Percentiles rank a stretch among this genome's conserved stretches.
Evolutionary conservation across 352 stramenopile species (phyloP).

Genomic region (Phytopythium mirpurense): DNA sequence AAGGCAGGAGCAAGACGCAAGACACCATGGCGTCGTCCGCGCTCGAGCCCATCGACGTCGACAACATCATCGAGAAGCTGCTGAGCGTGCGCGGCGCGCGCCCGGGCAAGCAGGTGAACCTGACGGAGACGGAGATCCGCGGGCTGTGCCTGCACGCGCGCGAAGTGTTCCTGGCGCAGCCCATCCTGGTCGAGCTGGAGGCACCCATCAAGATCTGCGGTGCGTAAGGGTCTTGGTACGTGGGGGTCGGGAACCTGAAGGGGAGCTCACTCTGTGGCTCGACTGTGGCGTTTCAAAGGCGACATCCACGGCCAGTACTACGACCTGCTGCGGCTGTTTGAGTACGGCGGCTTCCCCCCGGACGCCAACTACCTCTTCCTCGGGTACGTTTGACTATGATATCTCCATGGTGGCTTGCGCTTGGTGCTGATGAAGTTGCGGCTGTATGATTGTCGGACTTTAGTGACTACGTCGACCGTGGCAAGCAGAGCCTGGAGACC

Average conservation of each 20-base stretch:
- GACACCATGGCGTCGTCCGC: conserved; percentile 34
- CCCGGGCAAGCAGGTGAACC: conserved; percentile 90
- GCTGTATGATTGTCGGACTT: not conserved
- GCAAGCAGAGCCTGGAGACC: conserved; percentile 85
- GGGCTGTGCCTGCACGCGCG: conserved; percentile 96
- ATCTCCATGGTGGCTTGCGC: not conserved
- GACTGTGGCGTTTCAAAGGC: conserved; percentile 25
- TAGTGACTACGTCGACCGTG: conserved; percentile 80
- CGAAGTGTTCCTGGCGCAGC: conserved; percentile 98
- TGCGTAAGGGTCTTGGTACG: conserved; percentile 15
- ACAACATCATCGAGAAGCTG: conserved; percentile 88
- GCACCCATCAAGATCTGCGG: conserved; percentile 98
- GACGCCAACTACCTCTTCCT: conserved; percentile 80
- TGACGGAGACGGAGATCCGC: conserved; percentile 95
- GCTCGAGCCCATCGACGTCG: conserved; percentile 80
- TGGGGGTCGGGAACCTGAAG: conserved; percentile 4
- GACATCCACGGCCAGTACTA: conserved; percentile 98
- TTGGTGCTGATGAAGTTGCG: not conserved
- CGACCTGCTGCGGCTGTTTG: conserved; percentile 97
- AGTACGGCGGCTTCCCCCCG: conserved; percentile 85
- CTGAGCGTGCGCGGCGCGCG: conserved; percentile 85
- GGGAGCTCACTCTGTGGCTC: not conserved
- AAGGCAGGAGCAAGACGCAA: not conserved
- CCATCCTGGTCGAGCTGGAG: conserved; percentile 98
- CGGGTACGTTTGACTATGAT: conserved; percentile 9